Evolutionary conservation across 371 early-diverging fungal species (phyloP).

Genomic region (Paraphysoderma sedebokerense): DNA sequence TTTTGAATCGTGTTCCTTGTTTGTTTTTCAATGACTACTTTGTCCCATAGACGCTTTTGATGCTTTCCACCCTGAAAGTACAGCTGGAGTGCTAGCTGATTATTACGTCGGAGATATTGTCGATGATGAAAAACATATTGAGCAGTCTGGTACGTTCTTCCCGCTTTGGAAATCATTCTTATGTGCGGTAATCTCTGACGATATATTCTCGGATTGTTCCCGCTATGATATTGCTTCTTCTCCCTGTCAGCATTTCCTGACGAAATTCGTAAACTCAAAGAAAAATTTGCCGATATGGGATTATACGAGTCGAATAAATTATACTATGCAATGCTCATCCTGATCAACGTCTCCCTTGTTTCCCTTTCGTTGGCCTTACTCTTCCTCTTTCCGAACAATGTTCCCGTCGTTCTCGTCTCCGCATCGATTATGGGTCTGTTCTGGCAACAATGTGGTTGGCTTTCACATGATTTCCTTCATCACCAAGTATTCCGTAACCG

Average conservation of each 20-base stretch:
- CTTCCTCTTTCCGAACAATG: slow-evolving; percentile 13
- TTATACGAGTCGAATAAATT: slow-evolving; percentile 46
- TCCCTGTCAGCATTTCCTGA: no score
- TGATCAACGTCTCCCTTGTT: slow-evolving; percentile 33
- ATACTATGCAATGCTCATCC: slow-evolving; percentile 45
- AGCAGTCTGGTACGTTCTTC: slow-evolving; percentile 7
- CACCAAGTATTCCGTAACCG: slow-evolving; percentile 65
- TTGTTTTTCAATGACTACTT: background rate
- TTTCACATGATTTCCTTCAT: slow-evolving; percentile 72
- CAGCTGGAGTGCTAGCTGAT: slow-evolving; percentile 52
- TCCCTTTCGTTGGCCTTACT: slow-evolving; percentile 30
- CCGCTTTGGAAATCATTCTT: background rate
- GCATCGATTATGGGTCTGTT: slow-evolving; percentile 49
- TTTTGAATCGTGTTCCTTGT: no score
- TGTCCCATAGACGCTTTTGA: slow-evolving; percentile 52
- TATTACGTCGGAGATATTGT: slow-evolving; percentile 61
- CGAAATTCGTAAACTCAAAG: slow-evolving; percentile 47
- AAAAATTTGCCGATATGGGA: slow-evolving; percentile 33
- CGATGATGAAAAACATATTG: slow-evolving; percentile 15
- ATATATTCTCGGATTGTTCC: background rate
- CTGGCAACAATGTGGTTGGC: slow-evolving; percentile 81
- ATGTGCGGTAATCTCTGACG: background rate
- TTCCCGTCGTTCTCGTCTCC: slow-evolving; percentile 29
- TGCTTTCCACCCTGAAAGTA: slow-evolving; percentile 57
- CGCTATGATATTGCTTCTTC: slow-evolving; percentile 3